These are phyloP conservation scores for Aspergillus sp. DNA, from an alignment of 2,329 filamentous ascomycete species.

Conservation along the genomic window DNA sequence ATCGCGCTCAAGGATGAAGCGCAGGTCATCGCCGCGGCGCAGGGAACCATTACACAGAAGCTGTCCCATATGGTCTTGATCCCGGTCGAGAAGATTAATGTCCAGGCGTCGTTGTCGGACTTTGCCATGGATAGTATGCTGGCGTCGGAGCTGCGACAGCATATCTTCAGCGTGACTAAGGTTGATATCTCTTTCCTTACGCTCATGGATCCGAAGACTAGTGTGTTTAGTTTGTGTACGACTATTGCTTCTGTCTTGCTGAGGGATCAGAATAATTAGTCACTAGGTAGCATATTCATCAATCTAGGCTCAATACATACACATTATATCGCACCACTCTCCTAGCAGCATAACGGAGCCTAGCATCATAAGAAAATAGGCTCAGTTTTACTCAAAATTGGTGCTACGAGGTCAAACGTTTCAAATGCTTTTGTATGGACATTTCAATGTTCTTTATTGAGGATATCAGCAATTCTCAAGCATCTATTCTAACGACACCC, in stretches of 20 bases:
- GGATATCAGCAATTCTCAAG: too few relatives aligned
- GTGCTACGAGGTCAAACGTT: too few relatives aligned
- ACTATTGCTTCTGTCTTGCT: neutral
- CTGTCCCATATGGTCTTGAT: neutral
- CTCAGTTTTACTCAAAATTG: too few relatives aligned
- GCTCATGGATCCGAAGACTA: neutral
- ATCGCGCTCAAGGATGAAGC: neutral
- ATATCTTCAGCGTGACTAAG: neutral
- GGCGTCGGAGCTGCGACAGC: neutral
- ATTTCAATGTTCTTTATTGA: too few relatives aligned
- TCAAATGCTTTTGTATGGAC: too few relatives aligned
- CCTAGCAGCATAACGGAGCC: too few relatives aligned
- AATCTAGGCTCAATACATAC: too few relatives aligned
- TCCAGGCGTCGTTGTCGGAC: neutral
- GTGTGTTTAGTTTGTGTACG: neutral
- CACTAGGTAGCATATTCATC: too few relatives aligned
- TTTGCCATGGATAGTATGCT: neutral
- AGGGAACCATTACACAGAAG: neutral
- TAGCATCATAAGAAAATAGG: too few relatives aligned
- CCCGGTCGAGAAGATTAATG: neutral
- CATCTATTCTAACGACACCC: too few relatives aligned
- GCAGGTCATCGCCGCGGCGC: neutral
- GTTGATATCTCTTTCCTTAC: slow-evolving; percentile 1
- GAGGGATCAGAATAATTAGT: neutral
- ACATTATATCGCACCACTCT: too few relatives aligned